Evolutionary conservation across 345 rosid genomes (phyloP).

Genomic region (Hevea brasiliensis): DNA sequence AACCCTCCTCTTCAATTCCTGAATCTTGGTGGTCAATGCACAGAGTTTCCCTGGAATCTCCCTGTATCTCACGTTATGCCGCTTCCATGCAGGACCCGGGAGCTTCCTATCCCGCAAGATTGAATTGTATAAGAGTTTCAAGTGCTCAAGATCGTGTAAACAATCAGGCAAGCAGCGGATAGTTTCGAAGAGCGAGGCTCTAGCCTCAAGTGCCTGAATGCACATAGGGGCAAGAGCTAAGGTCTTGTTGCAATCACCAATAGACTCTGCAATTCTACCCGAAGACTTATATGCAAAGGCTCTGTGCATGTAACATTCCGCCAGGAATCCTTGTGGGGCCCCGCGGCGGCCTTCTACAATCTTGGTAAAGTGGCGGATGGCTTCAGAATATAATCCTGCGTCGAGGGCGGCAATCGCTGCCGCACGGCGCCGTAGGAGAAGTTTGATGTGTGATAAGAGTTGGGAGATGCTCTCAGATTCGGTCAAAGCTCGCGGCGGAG

Average conservation of each 20-base stretch:
- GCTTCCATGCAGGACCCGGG: slow-evolving; percentile 96
- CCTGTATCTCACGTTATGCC: slow-evolving; percentile 72
- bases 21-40: slow-evolving; percentile 59
- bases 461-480: slow-evolving; percentile 64
- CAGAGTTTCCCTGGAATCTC: slow-evolving; percentile 87
- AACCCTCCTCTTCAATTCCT: slow-evolving; percentile 64
- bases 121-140: slow-evolving; percentile 82
- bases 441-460: slow-evolving; percentile 74
- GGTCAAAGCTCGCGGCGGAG: slow-evolving; percentile 48
- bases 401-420: slow-evolving; percentile 89
- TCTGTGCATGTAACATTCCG: slow-evolving; percentile 84
- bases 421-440: slow-evolving; percentile 78
- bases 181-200: slow-evolving; percentile 75
- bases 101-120: slow-evolving; percentile 81
- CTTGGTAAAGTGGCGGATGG: slow-evolving; percentile 90
- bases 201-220: slow-evolving; percentile 85
- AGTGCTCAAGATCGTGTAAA: slow-evolving; percentile 89
- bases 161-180: slow-evolving; percentile 87
- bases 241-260: slow-evolving; percentile 87
- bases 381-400: slow-evolving; percentile 75
- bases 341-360: slow-evolving; percentile 85
- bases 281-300: slow-evolving; percentile 74
- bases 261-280: slow-evolving; percentile 78
- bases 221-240: slow-evolving; percentile 77
- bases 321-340: slow-evolving; percentile 85